Evolutionary conservation across 1,139 yeast species (phyloP).

Genomic region (Sugiyamaella neomexicana): DNA sequence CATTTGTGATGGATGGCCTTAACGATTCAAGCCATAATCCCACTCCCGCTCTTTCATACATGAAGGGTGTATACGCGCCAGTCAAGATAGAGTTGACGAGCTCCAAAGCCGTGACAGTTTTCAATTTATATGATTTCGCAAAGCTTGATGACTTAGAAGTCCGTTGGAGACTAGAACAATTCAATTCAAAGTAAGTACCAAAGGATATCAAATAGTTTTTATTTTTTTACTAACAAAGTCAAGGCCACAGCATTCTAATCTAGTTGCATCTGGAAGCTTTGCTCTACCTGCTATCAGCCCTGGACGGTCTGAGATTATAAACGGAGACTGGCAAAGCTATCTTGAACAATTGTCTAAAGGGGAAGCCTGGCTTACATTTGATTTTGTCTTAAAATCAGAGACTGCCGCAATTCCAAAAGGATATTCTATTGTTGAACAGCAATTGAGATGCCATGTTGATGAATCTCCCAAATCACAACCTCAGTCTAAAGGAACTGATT

Average conservation of each 20-base stretch:
- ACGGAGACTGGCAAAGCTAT: background rate
- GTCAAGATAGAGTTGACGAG: constrained; percentile 18
- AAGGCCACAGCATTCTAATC: background rate
- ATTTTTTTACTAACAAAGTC: background rate
- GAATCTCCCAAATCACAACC: background rate
- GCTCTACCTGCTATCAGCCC: background rate
- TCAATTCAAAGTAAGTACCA: background rate
- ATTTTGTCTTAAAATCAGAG: constrained; percentile 21
- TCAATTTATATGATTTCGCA: constrained; percentile 26
- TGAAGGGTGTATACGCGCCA: constrained; percentile 39
- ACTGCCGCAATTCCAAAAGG: constrained; percentile 8
- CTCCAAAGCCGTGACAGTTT: constrained; percentile 12
- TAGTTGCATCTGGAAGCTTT: background rate
- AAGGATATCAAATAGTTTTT: background rate
- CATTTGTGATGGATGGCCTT: constrained; percentile 42
- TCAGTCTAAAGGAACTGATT: background rate
- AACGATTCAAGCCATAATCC: constrained; percentile 38
- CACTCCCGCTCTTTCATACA: constrained; percentile 40
- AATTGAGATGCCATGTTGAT: background rate
- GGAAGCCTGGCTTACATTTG: constrained; percentile 25
- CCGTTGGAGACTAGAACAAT: constrained; percentile 16
- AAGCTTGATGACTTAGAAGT: constrained; percentile 22
- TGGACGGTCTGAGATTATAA: background rate
- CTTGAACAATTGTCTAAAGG: background rate
- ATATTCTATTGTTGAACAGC: background rate